phyloP scores from a whole-genome alignment of 2,329 filamentous ascomycete genomes.

The Xylaria digitata region DNA sequence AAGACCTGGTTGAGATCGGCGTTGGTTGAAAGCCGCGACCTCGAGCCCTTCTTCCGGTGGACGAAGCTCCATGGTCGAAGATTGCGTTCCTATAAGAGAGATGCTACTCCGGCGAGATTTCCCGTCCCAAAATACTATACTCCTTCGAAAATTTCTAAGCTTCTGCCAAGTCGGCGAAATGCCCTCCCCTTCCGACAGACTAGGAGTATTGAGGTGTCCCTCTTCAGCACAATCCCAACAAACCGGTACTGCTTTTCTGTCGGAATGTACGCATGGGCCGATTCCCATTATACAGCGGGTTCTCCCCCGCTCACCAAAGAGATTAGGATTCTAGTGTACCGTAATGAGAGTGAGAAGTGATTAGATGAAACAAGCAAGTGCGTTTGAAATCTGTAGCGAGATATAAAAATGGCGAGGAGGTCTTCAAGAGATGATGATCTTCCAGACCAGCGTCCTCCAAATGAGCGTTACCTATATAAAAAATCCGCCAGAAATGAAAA shows the following conservation, averaged over 20 bases:
- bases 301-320: neutral
- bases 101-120: slow-evolving; percentile 5
- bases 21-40: slow-evolving; percentile 30
- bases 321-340: neutral
- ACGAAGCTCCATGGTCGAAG: slow-evolving; percentile 39
- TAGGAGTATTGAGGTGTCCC: slow-evolving; percentile 21
- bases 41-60: slow-evolving; percentile 43
- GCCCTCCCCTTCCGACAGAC: neutral
- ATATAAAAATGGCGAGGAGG: neutral
- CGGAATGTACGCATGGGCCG: slow-evolving; percentile 29
- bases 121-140: slow-evolving; percentile 28
- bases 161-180: slow-evolving; percentile 27
- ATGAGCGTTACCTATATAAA: slow-evolving; percentile 15
- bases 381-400: neutral
- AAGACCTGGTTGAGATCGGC: slow-evolving; percentile 38
- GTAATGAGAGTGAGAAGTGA: neutral
- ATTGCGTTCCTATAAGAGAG: slow-evolving; percentile 12
- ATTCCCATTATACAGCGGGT: slow-evolving; percentile 15
- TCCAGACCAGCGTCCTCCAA: neutral
- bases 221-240: slow-evolving; percentile 40
- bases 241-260: slow-evolving; percentile 21
- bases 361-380: neutral
- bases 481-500: neutral
- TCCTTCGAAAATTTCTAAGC: slow-evolving; percentile 44
- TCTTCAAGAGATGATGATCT: neutral